These are phyloP conservation scores for Cytospora chrysosperma DNA, from an alignment of 2,329 filamentous ascomycete species.

Conservation along the genomic window DNA sequence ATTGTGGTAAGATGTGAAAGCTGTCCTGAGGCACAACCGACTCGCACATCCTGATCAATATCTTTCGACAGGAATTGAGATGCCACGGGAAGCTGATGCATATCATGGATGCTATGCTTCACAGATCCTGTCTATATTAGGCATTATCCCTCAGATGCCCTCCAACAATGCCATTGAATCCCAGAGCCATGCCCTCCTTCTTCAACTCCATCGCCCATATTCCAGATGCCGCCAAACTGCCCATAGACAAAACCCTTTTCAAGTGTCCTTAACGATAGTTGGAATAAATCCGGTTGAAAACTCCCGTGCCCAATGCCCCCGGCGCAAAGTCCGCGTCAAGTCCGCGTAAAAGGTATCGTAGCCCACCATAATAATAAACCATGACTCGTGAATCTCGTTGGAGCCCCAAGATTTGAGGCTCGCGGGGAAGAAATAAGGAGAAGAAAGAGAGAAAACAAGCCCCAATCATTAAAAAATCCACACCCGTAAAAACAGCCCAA, in stretches of 20 bases:
- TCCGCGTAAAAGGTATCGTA: conserved; percentile 14
- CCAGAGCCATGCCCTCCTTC: neutral
- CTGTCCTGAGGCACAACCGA: neutral
- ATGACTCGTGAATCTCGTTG: neutral
- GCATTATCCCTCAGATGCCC: conserved; percentile 12
- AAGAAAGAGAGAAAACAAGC: neutral
- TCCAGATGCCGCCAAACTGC: neutral
- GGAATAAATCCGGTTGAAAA: neutral
- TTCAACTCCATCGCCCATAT: neutral
- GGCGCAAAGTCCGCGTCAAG: neutral
- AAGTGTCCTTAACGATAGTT: conserved; percentile 12
- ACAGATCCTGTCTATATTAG: conserved; percentile 24
- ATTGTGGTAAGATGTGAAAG: too few relatives aligned
- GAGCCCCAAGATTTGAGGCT: neutral
- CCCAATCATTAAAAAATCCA: neutral
- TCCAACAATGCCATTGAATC: neutral
- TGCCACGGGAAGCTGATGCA: conserved; percentile 1
- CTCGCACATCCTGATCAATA: neutral
- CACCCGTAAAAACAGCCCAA: neutral
- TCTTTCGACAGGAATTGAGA: too few relatives aligned
- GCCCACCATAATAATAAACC: neutral
- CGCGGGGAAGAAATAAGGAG: neutral
- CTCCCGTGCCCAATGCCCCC: conserved; percentile 2
- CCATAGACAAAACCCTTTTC: neutral
- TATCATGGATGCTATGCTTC: conserved; percentile 12